Evolutionary conservation across 2,329 filamentous ascomycete species (phyloP), one percentile per base, ranked within the genome.

Genomic region (Blastomyces silverae): DNA sequence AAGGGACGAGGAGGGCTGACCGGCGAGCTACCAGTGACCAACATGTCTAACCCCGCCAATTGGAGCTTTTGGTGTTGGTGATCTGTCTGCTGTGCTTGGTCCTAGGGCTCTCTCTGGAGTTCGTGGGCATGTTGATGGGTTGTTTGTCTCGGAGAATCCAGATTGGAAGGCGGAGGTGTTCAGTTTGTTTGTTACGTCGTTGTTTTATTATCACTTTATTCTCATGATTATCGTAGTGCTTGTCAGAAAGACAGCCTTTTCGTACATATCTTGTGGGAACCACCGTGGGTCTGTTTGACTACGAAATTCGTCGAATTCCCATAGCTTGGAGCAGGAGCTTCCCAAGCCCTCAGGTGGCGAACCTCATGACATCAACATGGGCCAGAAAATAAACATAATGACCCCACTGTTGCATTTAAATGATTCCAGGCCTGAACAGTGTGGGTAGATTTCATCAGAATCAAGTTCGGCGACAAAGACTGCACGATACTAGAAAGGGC

Each of bases 361-460:
- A 31, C 7, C 20, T 39, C 59, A 37, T 61, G 44, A 50, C 42
- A 61, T 61, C 44, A 52, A 50, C n/a, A 22, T 31, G 5, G 13
- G 50, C 50, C 25, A 28, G 22, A 52, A 11, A 28, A 48, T 48
- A 48, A 48, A 28, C 5, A 25, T n/a, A 6, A 22, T 34, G 25
- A 61, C 59, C 44, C 59, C 59, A 28, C 59, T 61, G 44, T 34
- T 61, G 59, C 28, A 61, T 25, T 31, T 57, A 4, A 48, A 20
- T 6, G 37, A 61, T 44, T 42, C n/a, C 37, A 44, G 8, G 22
- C 17, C 13, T 34, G 22, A 22, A 10, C 39, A 46, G 4, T 11
- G n/a, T 31, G 22, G 28, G 7, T 7, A 8, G 17, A 15, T 61
- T 61, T 48, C 44, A 50, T 44, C 39, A 31, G 17, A 17, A 37